Evolutionary conservation across 306 rosid genomes (phyloP), one percentile per base, ranked within the genome.

Genomic region (Trifolium subterraneum): DNA sequence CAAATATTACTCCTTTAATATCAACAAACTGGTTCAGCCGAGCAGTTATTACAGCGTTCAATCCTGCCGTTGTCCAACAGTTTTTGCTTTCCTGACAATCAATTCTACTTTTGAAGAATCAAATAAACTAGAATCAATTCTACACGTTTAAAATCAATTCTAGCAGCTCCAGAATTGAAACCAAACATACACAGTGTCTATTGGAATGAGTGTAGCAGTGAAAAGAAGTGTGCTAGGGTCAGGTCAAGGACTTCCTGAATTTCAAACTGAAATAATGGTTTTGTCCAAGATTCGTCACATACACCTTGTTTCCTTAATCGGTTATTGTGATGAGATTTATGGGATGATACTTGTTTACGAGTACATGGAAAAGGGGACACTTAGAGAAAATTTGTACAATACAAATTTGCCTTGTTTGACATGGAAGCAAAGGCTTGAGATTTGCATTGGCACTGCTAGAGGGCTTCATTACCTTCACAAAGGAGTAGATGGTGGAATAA

Each of bases 401-500:
- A 66, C 22, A 29, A 60, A 64, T 23, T 63, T 51, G 19, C 79
- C 86, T 55, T 71, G 23, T 29, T 65, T 87, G 76, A 0, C 60
- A 1, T 87, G 91, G 91, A 84, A 78, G 71, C 86, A 80, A 7
- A 80, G 88, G 63, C 87, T 87, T 52, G 84, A 87, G 60, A 87
- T 87, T 29, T 87, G 91, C 47, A 84, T 87, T 54, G 91, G 80
- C 20, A 74, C 88, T 27, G 88, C 91, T 0, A 82, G 77, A 4
- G 91, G 91, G 22, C 81, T 87, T 67, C 80, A 84, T 70, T 87
- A 87, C 71, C 91, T 84, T 45, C 88, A 84, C 76, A 87, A 81
- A 50, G 87, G 87, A 44, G 79, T 82, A 5, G 13, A 64, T 5
- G 91, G 87, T 0, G 87, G 91, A 75, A 84, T 87, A 51, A 81